A percentile compares a stretch with the other conserved stretches of the same genome.
These are phyloP conservation scores for Kandelia obovata DNA, from an alignment of 345 rosid genomes.

Conservation along the genomic window DNA sequence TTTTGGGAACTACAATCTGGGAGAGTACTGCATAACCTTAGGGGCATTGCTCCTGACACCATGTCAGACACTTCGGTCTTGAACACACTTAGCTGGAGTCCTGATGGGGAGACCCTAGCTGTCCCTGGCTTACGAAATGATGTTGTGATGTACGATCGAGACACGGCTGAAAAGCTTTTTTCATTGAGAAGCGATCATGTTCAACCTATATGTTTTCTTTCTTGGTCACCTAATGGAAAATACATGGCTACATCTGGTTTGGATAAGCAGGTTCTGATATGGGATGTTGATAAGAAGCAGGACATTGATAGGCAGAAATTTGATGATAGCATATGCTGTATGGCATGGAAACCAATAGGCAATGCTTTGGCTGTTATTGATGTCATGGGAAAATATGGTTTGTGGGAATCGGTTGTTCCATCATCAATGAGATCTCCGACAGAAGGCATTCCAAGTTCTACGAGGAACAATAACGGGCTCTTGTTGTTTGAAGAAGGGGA, in stretches of 20 bases:
- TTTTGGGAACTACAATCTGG: slow-evolving; percentile 91
- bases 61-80: slow-evolving; percentile 53
- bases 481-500: slow-evolving; percentile 69
- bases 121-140: slow-evolving; percentile 87
- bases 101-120: slow-evolving; percentile 83
- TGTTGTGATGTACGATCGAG: slow-evolving; percentile 86
- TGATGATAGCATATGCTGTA: slow-evolving; percentile 66
- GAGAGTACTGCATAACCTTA: slow-evolving; percentile 49
- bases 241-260: slow-evolving; percentile 86
- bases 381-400: slow-evolving; percentile 69
- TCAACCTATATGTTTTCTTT: slow-evolving; percentile 60
- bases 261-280: slow-evolving; percentile 80
- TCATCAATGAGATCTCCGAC: slow-evolving; percentile 86
- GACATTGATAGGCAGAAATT: slow-evolving; percentile 86
- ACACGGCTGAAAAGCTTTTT: slow-evolving; percentile 82
- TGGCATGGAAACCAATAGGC: slow-evolving; percentile 89
- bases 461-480: slow-evolving; percentile 68
- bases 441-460: slow-evolving; percentile 61
- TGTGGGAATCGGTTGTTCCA: slow-evolving; percentile 90
- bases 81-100: slow-evolving; percentile 85
- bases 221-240: slow-evolving; percentile 96
- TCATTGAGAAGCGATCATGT: slow-evolving; percentile 78
- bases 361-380: slow-evolving; percentile 89
- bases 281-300: slow-evolving; percentile 82
- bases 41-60: slow-evolving; percentile 60